Conservation (phyloP, 1,284 basidiomycete genomes). For the Ceratobasidium theobromae region DNA sequence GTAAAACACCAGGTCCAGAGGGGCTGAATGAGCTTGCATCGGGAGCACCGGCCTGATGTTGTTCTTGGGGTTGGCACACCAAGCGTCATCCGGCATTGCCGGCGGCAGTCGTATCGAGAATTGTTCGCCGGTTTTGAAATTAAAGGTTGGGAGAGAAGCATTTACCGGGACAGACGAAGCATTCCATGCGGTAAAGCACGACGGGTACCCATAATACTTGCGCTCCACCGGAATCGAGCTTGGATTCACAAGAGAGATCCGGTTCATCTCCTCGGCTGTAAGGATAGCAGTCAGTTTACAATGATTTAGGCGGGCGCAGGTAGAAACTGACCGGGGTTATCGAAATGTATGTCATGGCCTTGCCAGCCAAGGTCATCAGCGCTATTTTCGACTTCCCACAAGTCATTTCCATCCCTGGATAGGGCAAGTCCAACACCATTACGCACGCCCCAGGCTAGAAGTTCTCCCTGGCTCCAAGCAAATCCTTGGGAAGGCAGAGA, state of each 20-base stretch:
- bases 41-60: background rate
- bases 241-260: background rate
- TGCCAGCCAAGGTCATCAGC: constrained; percentile 37
- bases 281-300: background rate
- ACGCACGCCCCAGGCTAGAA: constrained; percentile 49
- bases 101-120: background rate
- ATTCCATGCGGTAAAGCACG: constrained; percentile 28
- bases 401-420: constrained; percentile 36
- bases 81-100: background rate
- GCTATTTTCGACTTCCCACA: constrained; percentile 50
- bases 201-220: constrained; percentile 25
- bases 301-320: background rate
- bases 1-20: constrained; percentile 29
- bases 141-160: background rate
- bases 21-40: constrained; percentile 17
- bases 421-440: constrained; percentile 50
- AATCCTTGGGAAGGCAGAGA: constrained; percentile 28
- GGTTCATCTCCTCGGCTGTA: constrained; percentile 31
- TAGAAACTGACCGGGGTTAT: constrained; percentile 16
- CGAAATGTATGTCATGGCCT: constrained; percentile 20
- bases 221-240: background rate
- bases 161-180: background rate
- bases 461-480: constrained; percentile 42
- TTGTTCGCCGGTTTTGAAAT: constrained; percentile 14
- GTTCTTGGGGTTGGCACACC: constrained; percentile 15